These are phyloP conservation scores for Echium plantagineum DNA, from an alignment of 257 asterid genomes.

Conservation along the genomic window DNA sequence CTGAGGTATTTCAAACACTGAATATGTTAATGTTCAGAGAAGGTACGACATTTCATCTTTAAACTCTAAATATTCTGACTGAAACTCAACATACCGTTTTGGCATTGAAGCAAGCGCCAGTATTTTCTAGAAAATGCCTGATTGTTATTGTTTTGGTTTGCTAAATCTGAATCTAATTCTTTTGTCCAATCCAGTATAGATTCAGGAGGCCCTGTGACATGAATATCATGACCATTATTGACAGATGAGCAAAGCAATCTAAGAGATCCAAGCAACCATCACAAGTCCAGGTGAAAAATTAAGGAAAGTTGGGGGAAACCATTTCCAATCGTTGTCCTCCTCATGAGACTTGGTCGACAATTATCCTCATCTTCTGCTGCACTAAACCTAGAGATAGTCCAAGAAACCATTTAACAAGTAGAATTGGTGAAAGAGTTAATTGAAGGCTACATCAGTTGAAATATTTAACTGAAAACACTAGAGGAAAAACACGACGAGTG, in stretches of 20 bases:
- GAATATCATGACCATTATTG: slow-evolving; percentile 11
- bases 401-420: not conserved
- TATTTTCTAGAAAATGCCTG: slow-evolving; percentile 73
- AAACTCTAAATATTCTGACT: not conserved
- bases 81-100: slow-evolving; percentile 44
- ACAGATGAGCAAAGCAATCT: not conserved
- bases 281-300: slow-evolving; percentile 9
- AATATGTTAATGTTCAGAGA: not conserved
- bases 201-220: slow-evolving; percentile 65
- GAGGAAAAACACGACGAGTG: no score
- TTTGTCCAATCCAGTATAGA: slow-evolving; percentile 81
- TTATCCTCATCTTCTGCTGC: slow-evolving; percentile 71
- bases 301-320: slow-evolving; percentile 27
- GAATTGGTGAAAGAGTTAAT: not conserved
- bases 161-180: slow-evolving; percentile 60
- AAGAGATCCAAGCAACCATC: not conserved
- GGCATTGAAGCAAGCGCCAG: slow-evolving; percentile 95
- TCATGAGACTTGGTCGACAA: slow-evolving; percentile 31
- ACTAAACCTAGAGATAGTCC: slow-evolving; percentile 42
- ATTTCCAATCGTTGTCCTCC: slow-evolving; percentile 66
- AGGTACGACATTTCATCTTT: not conserved
- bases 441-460: not conserved
- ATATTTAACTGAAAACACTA: not conserved
- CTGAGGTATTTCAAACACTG: slow-evolving; percentile 27
- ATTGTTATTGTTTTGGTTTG: slow-evolving; percentile 48